Evolutionary conservation across 441 rosid genomes (phyloP), one percentile per base, ranked within the genome.

Genomic region (Populus tomentosa): DNA sequence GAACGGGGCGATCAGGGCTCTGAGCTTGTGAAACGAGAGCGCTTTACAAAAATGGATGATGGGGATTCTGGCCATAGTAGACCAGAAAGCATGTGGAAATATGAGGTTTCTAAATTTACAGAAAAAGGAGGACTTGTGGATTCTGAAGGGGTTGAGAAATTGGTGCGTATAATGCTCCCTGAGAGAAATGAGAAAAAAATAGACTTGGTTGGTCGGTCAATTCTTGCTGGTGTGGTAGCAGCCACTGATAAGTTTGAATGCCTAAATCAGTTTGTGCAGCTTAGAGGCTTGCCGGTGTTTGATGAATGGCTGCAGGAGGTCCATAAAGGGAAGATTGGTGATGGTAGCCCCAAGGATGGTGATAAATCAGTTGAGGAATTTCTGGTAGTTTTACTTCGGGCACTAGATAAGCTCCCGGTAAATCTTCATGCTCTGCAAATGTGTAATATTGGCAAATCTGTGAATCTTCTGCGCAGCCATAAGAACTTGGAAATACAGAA

Each of bases 221-320:
- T 92, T 78, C 91, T 96, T 74, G 95, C 92, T 38, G 88, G 92
- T 81, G 98, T 93, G 32, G 84, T 94, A 76, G 96, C 96, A 28
- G 91, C 89, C 9, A 94, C 99, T 16, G 98, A 96, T 32, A 90
- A 87, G 84, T 67, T 86, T 78, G 99, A 94, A 69, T 96, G 98
- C 80, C 98, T 96, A 61, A 80, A 80, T 78, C 83, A 78, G 67
- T 96, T 96, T 85, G 97, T 96, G 77, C 97, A 91, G 86, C 94
- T 89, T 8, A 91, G 79, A 87, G 99, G 99, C 59, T 87, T 94
- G 78, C 90, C 92, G 56, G 92, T 92, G 10, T 88, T 94, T 83
- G 99, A 96, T 84, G 98, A 90, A 69, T 96, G 99, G 99, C 92
- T 96, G n/a, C 99, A 96, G 80, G 98, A 96, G 82, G 89, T 93